Evolutionary conservation across 2,329 filamentous ascomycete species (phyloP).

Genomic region (Pyrenochaeta sp.): DNA sequence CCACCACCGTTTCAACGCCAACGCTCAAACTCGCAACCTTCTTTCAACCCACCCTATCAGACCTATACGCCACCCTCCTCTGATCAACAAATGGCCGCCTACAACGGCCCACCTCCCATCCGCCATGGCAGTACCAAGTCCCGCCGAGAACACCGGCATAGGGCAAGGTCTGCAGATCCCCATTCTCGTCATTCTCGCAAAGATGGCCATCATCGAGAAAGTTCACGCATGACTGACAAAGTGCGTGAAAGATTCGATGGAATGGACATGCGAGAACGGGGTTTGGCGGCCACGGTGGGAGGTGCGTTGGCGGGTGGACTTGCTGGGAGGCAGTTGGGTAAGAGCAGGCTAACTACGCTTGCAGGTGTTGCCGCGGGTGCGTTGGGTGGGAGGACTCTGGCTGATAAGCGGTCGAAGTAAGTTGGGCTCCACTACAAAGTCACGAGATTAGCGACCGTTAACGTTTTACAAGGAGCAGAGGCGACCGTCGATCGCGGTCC

Average conservation of each 20-base stretch:
- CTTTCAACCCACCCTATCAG: slow-evolving; percentile 22
- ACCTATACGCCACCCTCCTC: slow-evolving; percentile 25
- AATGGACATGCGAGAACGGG: slow-evolving; percentile 43
- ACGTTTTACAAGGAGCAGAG: slow-evolving; percentile 23
- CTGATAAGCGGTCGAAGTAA: slow-evolving; percentile 24
- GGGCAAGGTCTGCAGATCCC: slow-evolving; percentile 49
- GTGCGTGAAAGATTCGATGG: slow-evolving; percentile 47
- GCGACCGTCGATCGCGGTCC: slow-evolving; percentile 24
- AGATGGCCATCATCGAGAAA: slow-evolving; percentile 41
- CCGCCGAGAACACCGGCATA: slow-evolving; percentile 35
- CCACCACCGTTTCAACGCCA: slow-evolving; percentile 47
- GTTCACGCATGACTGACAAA: slow-evolving; percentile 36
- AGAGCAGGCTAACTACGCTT: slow-evolving; percentile 47
- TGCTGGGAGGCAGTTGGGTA: slow-evolving; percentile 41
- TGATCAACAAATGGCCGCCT: slow-evolving; percentile 25
- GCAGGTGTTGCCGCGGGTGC: slow-evolving; percentile 49
- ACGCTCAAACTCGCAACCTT: slow-evolving; percentile 46
- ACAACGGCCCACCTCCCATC: slow-evolving; percentile 34
- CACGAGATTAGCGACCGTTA: background rate
- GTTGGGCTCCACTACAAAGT: background rate
- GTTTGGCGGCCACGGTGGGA: slow-evolving; percentile 46
- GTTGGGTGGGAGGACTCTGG: slow-evolving; percentile 38
- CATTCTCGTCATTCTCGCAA: slow-evolving; percentile 44
- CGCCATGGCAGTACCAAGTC: slow-evolving; percentile 40
- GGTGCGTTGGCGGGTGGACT: slow-evolving; percentile 51